Evolutionary conservation across 2,329 filamentous ascomycete species (phyloP).

Genomic region (Penicillium sp.): DNA sequence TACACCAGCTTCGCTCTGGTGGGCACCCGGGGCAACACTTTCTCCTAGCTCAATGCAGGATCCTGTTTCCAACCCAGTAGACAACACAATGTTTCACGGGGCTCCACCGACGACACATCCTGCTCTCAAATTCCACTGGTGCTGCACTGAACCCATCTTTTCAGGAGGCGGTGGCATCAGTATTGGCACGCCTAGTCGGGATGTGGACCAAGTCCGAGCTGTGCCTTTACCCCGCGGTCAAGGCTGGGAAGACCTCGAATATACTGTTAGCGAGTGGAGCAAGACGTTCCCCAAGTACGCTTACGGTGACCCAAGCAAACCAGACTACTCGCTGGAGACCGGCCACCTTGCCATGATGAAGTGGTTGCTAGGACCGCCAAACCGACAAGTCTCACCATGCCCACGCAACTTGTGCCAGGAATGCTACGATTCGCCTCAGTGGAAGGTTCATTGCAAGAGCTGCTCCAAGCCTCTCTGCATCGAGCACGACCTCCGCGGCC

Average conservation of each 20-base stretch:
- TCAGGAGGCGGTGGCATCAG: slow-evolving; percentile 60
- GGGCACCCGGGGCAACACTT: slow-evolving; percentile 55
- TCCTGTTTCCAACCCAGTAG: slow-evolving; percentile 32
- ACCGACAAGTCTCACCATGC: slow-evolving; percentile 47
- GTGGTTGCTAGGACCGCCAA: slow-evolving; percentile 50
- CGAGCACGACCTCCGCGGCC: slow-evolving; percentile 57
- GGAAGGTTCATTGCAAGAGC: slow-evolving; percentile 58
- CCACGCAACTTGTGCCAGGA: slow-evolving; percentile 58
- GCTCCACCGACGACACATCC: slow-evolving; percentile 42
- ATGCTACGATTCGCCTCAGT: slow-evolving; percentile 57
- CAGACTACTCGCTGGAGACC: slow-evolving; percentile 41
- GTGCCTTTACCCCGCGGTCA: slow-evolving; percentile 55
- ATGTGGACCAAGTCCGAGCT: slow-evolving; percentile 56
- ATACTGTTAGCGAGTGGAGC: slow-evolving; percentile 42
- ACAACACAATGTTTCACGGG: slow-evolving; percentile 35
- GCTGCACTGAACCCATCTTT: slow-evolving; percentile 59
- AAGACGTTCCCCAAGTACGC: slow-evolving; percentile 41
- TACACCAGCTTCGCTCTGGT: slow-evolving; percentile 52
- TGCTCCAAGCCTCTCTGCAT: slow-evolving; percentile 59
- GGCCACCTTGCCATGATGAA: slow-evolving; percentile 45
- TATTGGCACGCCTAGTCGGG: slow-evolving; percentile 53
- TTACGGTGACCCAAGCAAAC: slow-evolving; percentile 40
- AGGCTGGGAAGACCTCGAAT: slow-evolving; percentile 57
- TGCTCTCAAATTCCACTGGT: slow-evolving; percentile 58
- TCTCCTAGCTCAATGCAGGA: slow-evolving; percentile 61